Conservation (phyloP, 257 asterid genomes). For the Leonotis leonurus region DNA sequence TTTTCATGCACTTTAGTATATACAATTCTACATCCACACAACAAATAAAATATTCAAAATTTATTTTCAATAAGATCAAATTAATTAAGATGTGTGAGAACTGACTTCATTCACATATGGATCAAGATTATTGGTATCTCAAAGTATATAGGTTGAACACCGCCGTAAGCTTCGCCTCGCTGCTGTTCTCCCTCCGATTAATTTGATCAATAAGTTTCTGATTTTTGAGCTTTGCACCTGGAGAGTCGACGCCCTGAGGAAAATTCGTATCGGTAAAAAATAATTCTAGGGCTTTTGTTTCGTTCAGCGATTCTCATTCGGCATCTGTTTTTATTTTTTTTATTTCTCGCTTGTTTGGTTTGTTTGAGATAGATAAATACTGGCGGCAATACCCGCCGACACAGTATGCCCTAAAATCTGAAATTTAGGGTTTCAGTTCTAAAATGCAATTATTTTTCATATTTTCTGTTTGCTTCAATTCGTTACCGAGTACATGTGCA, state of each 20-base stretch:
- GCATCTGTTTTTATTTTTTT: background rate
- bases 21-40: too few species aligned
- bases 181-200: background rate
- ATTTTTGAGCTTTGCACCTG: conserved; percentile 4
- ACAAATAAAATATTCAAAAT: too few species aligned
- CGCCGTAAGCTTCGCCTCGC: conserved; percentile 18
- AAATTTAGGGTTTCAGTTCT: conserved; percentile 18
- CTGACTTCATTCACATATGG: too few species aligned
- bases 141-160: too few species aligned
- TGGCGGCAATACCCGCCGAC: conserved; percentile 19
- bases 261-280: background rate
- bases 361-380: background rate
- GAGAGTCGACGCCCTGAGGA: conserved; percentile 9
- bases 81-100: too few species aligned
- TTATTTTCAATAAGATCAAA: too few species aligned
- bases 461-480: background rate
- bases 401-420: background rate
- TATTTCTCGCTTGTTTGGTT: background rate
- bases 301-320: conserved; percentile 1
- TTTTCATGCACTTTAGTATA: too few species aligned
- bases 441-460: background rate
- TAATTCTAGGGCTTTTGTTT: conserved; percentile 21
- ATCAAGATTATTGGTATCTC: too few species aligned
- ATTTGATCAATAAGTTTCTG: conserved; percentile 15
- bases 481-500: background rate